Evolutionary conservation across 2,329 filamentous ascomycete genomes (phyloP).

Genomic region (Colletotrichum echinochloae): DNA sequence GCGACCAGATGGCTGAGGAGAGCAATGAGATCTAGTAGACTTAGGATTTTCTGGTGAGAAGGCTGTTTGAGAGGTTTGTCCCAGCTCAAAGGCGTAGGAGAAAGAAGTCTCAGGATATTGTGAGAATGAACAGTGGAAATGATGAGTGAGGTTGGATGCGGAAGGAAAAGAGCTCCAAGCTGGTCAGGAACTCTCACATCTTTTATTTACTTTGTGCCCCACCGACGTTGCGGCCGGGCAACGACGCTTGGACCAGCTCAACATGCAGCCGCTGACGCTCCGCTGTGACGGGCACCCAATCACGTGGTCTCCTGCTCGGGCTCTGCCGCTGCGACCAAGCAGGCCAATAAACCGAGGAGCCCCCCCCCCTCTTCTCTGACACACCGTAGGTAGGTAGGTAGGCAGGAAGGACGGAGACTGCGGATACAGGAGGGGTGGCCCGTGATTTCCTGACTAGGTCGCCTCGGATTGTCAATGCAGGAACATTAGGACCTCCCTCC

Average conservation of each 20-base stretch:
- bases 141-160: conserved; percentile 44
- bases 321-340: neutral
- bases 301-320: conserved; percentile 15
- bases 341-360: conserved; percentile 18
- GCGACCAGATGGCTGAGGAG: conserved; percentile 59
- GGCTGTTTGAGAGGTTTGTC: conserved; percentile 43
- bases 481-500: conserved; percentile 29
- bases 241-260: conserved; percentile 35
- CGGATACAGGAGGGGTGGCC: conserved; percentile 20
- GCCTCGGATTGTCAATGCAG: conserved; percentile 40
- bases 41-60: conserved; percentile 50
- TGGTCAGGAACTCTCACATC: conserved; percentile 44
- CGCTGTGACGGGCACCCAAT: neutral
- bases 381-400: conserved; percentile 22
- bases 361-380: conserved; percentile 8
- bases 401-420: conserved; percentile 7
- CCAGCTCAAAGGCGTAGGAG: conserved; percentile 43
- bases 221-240: conserved; percentile 45
- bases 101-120: conserved; percentile 22
- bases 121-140: conserved; percentile 39
- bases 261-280: conserved; percentile 22
- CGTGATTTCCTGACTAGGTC: conserved; percentile 37
- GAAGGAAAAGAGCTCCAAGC: conserved; percentile 44
- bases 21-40: conserved; percentile 64
- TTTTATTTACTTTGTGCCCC: conserved; percentile 62